Percentiles rank a stretch among this genome's conserved stretches.
Evolutionary conservation across 2,329 filamentous ascomycete species (phyloP).

Genomic region (Mollisiaceae sp.): DNA sequence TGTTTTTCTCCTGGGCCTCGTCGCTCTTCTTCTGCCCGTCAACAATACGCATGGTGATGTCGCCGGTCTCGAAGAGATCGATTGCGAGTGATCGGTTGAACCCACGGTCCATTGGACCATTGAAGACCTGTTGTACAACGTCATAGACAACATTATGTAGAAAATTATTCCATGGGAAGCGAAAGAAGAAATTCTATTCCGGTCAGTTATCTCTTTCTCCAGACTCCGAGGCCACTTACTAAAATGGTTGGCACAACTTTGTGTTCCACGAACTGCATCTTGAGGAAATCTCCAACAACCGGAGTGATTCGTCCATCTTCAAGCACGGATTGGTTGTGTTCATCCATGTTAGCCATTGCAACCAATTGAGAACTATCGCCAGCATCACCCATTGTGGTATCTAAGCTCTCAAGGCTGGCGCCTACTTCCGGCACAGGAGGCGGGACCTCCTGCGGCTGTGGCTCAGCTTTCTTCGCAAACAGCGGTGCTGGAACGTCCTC

Average conservation of each 20-base stretch:
- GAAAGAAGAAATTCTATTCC: conserved; percentile 90
- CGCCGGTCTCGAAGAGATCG: conserved; percentile 88
- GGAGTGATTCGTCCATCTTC: conserved; percentile 49
- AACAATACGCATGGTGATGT: conserved; percentile 90
- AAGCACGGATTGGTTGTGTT: conserved; percentile 27
- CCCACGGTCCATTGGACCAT: conserved; percentile 94
- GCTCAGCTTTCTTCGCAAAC: conserved; percentile 53
- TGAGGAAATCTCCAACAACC: conserved; percentile 92
- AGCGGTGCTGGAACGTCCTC: conserved; percentile 74
- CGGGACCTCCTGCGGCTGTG: conserved; percentile 19
- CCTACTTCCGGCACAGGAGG: conserved; percentile 33
- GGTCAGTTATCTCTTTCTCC: conserved; percentile 27
- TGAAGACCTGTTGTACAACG: conserved; percentile 98
- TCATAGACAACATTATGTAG: conserved; percentile 99
- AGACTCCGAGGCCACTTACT: conserved; percentile 57
- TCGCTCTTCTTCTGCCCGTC: conserved; percentile 88
- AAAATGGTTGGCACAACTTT: conserved; percentile 94
- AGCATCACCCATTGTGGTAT: conserved; percentile 43
- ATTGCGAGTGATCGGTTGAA: conserved; percentile 90
- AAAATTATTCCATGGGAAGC: conserved; percentile 99
- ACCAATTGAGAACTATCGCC: conserved; percentile 40
- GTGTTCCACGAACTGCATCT: conserved; percentile 95
- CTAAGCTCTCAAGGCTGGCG: conserved; percentile 34
- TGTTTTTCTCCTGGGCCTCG: conserved; percentile 79
- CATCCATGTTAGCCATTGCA: conserved; percentile 38